A percentile compares a stretch with the other conserved stretches of the same genome.
phyloP scores from a whole-genome alignment of 768 basidiomycete genomes.

The Scleroderma citrinum region DNA sequence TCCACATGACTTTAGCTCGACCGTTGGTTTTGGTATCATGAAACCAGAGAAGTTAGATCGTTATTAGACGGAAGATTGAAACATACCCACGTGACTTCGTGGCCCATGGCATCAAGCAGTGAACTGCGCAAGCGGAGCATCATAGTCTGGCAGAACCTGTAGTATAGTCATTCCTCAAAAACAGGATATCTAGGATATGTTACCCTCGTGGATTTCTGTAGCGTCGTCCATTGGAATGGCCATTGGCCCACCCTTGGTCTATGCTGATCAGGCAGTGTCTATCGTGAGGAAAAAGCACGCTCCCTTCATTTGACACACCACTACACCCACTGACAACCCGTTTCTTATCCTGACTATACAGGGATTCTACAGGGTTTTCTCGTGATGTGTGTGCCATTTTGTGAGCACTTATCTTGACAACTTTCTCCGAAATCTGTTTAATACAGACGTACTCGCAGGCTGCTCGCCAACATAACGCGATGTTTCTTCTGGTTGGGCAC shows the following conservation, averaged over 20 bases:
- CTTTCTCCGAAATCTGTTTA: constrained; percentile 3
- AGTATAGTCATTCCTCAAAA: no score
- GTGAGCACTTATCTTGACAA: constrained; percentile 30
- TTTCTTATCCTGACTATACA: constrained; percentile 25
- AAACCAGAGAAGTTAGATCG: no score
- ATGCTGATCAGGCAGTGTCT: constrained; percentile 77
- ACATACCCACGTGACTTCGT: no score
- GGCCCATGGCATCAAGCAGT: no score
- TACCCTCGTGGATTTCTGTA: constrained; percentile 60
- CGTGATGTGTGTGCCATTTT: constrained; percentile 82
- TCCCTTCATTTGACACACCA: constrained; percentile 1
- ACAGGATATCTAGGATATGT: no score
- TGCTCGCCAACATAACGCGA: constrained; percentile 79
- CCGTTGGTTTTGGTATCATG: no score
- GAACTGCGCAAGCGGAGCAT: no score
- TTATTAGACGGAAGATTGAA: no score
- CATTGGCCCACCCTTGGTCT: constrained; percentile 77
- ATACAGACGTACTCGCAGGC: constrained; percentile 32
- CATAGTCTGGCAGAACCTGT: no score
- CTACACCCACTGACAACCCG: constrained; percentile 2
- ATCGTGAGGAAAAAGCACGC: constrained; percentile 70
- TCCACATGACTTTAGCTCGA: neutral
- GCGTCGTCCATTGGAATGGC: constrained; percentile 77
- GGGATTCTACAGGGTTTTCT: constrained; percentile 83
- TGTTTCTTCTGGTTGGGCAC: constrained; percentile 90